These are phyloP conservation scores for Funneliformis caledonium DNA, from an alignment of 371 early-diverging fungal species.

Conservation along the genomic window DNA sequence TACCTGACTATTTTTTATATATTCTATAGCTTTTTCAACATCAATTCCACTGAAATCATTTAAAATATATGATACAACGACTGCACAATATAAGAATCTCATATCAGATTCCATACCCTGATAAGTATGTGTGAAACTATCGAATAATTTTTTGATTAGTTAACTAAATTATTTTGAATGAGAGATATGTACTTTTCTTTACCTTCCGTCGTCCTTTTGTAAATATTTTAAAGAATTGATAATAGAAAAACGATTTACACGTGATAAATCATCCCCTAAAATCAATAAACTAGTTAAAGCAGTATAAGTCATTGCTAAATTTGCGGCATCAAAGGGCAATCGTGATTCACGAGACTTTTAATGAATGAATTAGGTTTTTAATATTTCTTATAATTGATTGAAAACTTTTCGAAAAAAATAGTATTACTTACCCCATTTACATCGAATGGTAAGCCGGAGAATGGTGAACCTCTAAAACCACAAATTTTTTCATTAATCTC, in stretches of 20 bases:
- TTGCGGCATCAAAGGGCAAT: conserved; percentile 63
- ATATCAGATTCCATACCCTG: conserved; percentile 80
- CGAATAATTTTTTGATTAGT: neutral
- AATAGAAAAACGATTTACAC: conserved; percentile 79
- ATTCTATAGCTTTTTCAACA: conserved; percentile 60
- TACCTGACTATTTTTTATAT: conserved; percentile 71
- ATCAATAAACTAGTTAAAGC: conserved; percentile 78
- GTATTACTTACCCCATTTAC: conserved; percentile 52
- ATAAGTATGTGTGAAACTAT: conserved; percentile 69
- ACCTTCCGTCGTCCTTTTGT: conserved; percentile 83
- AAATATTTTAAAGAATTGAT: conserved; percentile 58
- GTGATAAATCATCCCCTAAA: conserved; percentile 87
- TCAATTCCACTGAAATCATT: conserved; percentile 90
- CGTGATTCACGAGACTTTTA: conserved; percentile 43
- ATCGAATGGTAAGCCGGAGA: conserved; percentile 62
- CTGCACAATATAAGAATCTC: conserved; percentile 92
- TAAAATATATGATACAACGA: conserved; percentile 78
- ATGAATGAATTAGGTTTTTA: neutral
- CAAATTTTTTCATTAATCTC: conserved; percentile 52
- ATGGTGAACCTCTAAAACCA: conserved; percentile 75
- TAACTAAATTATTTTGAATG: neutral
- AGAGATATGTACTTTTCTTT: neutral
- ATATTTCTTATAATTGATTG: neutral
- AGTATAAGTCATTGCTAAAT: conserved; percentile 93
- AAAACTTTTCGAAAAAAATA: neutral